Percentiles rank a stretch among this genome's conserved stretches.
Evolutionary conservation across 768 basidiomycete genomes (phyloP).

Genomic region (Tricholomella constricta): DNA sequence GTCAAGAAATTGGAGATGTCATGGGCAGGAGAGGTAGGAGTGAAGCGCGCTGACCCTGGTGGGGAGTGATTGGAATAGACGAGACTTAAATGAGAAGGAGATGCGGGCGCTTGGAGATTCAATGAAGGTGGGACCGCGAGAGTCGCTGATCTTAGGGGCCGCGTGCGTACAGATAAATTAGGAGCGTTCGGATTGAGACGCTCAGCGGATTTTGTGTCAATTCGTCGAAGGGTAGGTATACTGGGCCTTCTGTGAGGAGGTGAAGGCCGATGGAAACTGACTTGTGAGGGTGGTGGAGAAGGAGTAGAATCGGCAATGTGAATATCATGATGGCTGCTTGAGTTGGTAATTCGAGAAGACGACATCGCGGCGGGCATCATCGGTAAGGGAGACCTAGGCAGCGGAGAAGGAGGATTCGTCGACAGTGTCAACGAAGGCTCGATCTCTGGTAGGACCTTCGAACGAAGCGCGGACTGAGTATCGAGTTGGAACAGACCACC

Average conservation of each 20-base stretch:
- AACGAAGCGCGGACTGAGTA: conserved; percentile 53
- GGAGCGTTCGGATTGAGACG: conserved; percentile 49
- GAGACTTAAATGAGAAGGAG: conserved; percentile 64
- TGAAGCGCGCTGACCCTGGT: conserved; percentile 50
- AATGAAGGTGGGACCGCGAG: conserved; percentile 53
- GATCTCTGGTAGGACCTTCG: conserved; percentile 57
- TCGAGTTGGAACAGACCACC: conserved; percentile 71
- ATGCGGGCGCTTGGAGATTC: conserved; percentile 39
- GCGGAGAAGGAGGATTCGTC: conserved; percentile 35
- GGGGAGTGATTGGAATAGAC: conserved; percentile 61
- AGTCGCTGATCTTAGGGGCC: conserved; percentile 60
- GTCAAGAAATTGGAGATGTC: conserved; percentile 44
- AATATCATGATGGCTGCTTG: conserved; percentile 2
- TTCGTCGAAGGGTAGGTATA: conserved; percentile 58
- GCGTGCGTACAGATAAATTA: conserved; percentile 61
- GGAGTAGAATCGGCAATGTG: conserved; percentile 48
- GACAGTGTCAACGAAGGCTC: conserved; percentile 47
- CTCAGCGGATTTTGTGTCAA: conserved; percentile 63
- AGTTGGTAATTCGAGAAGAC: conserved; percentile 21
- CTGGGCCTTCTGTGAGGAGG: conserved; percentile 62
- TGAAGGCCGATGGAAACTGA: conserved; percentile 52
- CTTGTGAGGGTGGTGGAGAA: conserved; percentile 69
- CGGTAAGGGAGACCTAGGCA: conserved; percentile 52
- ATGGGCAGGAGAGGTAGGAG: conserved; percentile 36
- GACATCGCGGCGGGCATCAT: conserved; percentile 54